These are phyloP conservation scores for Calonectria naviculata DNA, from an alignment of 2,329 filamentous ascomycete genomes.

Conservation along the genomic window DNA sequence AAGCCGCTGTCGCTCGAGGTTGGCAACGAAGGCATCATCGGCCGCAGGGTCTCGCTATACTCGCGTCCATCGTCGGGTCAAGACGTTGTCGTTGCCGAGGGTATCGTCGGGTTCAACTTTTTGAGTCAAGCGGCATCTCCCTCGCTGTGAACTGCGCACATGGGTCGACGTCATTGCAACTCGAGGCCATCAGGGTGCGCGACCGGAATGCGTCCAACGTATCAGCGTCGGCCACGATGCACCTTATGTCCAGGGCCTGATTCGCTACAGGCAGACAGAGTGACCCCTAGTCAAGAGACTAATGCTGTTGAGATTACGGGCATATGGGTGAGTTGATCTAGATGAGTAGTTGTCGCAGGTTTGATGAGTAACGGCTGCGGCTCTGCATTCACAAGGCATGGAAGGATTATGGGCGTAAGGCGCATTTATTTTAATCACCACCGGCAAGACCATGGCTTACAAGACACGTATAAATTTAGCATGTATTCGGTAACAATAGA, in stretches of 20 bases:
- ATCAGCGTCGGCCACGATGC: conserved; percentile 8
- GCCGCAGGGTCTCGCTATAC: conserved; percentile 57
- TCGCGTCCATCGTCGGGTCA: conserved; percentile 36
- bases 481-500: neutral
- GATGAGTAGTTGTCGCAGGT: neutral
- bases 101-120: conserved; percentile 62
- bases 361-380: neutral
- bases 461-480: too few relatives aligned
- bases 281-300: neutral
- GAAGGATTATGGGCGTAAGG: neutral
- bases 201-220: neutral
- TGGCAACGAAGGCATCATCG: conserved; percentile 59
- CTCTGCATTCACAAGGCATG: neutral
- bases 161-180: neutral
- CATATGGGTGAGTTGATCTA: neutral
- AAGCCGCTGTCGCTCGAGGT: conserved; percentile 56
- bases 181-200: conserved; percentile 31
- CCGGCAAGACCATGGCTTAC: neutral
- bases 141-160: neutral
- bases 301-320: neutral
- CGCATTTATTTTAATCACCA: neutral
- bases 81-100: conserved; percentile 54
- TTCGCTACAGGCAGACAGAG: neutral
- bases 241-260: neutral
- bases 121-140: conserved; percentile 30